Conservation (phyloP, 2,329 filamentous ascomycete genomes). For the Aspergillus floridensis region DNA sequence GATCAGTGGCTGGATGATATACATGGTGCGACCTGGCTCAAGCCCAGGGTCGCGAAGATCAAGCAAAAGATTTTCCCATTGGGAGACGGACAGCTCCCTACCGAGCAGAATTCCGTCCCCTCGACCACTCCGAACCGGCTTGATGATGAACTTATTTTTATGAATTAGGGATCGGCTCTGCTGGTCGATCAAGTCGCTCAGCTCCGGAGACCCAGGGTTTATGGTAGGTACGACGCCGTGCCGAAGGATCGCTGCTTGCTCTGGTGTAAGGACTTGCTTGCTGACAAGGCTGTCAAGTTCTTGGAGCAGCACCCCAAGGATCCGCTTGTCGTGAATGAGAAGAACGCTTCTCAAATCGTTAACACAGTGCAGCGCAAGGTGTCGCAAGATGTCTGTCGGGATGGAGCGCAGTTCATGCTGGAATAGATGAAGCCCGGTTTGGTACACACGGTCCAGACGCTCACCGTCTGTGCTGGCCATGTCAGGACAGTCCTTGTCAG, state of each 20-base stretch:
- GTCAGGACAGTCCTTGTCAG: not conserved
- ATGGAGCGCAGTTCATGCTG: conserved; percentile 28
- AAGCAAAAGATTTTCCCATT: conserved; percentile 5
- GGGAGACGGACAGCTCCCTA: not conserved
- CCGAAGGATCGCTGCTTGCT: conserved; percentile 19
- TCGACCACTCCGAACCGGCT: conserved; percentile 16
- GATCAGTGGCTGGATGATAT: conserved; percentile 9
- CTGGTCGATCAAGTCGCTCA: conserved; percentile 16
- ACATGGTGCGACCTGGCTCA: not conserved
- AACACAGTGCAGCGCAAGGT: conserved; percentile 25
- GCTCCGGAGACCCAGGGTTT: conserved; percentile 24
- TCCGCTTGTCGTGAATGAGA: conserved; percentile 32
- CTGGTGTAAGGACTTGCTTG: conserved; percentile 15
- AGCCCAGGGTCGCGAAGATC: not conserved
- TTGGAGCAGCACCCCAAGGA: conserved; percentile 32
- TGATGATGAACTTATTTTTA: conserved; percentile 27
- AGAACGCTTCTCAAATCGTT: conserved; percentile 33
- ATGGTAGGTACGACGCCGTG: conserved; percentile 24
- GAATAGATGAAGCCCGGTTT: conserved; percentile 27
- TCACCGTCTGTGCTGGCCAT: conserved; percentile 2
- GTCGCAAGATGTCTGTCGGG: conserved; percentile 21
- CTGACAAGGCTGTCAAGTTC: conserved; percentile 20
- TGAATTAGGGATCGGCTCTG: not conserved
- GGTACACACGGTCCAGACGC: conserved; percentile 22
- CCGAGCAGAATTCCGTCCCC: conserved; percentile 7